These are phyloP conservation scores for Paraconiothyrium sp. DNA, from an alignment of 2,329 filamentous ascomycete species.

Conservation along the genomic window DNA sequence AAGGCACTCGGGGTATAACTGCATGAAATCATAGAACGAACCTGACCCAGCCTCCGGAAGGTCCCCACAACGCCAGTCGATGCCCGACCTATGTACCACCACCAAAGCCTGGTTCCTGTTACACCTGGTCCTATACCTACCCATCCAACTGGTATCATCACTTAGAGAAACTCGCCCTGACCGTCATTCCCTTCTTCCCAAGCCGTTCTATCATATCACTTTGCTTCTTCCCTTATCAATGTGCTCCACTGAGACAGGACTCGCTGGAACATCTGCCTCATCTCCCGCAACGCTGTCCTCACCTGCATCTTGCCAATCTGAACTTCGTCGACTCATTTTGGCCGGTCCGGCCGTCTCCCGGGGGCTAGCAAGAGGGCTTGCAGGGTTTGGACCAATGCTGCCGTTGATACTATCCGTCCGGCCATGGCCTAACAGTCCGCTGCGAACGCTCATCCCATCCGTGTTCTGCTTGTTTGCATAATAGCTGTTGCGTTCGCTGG, in stretches of 20 bases:
- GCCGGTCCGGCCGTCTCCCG: constrained; percentile 46
- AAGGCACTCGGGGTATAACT: constrained; percentile 24
- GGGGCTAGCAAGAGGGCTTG: constrained; percentile 70
- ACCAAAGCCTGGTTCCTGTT: not conserved
- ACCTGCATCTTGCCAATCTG: constrained; percentile 48
- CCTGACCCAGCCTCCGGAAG: not conserved
- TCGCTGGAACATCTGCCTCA: constrained; percentile 24
- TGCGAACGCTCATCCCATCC: constrained; percentile 81
- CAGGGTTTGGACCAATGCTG: constrained; percentile 67
- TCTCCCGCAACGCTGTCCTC: constrained; percentile 42
- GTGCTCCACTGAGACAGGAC: constrained; percentile 22
- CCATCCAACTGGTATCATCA: constrained; percentile 10
- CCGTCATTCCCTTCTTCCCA: not conserved
- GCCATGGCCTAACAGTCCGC: constrained; percentile 78
- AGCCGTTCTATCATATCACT: not conserved
- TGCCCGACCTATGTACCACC: constrained; percentile 5
- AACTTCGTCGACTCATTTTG: constrained; percentile 44
- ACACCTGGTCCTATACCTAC: constrained; percentile 2
- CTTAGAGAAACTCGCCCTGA: not conserved
- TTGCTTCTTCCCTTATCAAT: constrained; percentile 27
- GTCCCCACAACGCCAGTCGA: constrained; percentile 8
- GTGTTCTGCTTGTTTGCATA: constrained; percentile 65
- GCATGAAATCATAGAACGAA: constrained; percentile 11
- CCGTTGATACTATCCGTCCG: constrained; percentile 84
- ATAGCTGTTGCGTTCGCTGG: constrained; percentile 85